Base-by-base conservation (phyloP, 495 filamentous ascomycete genomes). In the Sordaria brevicollis region DNA sequence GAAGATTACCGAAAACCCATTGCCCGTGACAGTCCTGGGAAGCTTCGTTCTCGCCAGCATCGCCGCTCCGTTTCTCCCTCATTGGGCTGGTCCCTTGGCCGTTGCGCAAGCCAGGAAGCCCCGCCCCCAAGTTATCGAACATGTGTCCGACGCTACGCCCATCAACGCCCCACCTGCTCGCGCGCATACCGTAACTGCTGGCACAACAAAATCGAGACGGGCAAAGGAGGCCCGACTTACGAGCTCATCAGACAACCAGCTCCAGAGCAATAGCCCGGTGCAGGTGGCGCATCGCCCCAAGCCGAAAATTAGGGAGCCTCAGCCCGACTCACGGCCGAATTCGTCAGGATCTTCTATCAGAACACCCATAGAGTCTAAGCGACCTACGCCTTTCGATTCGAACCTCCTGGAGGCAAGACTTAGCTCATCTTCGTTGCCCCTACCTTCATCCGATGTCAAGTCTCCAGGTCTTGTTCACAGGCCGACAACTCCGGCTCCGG, bases 101-200 rank as follows among this genome's bases (percentile, higher is more conserved):
- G 84, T 92, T 72, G 89, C 90, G 13, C 90, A 93, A 76, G 89
- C 90, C 25, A 82, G 90, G 41, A 90, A 89, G 76, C 88, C 89
- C 29, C 84, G 88, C 69, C 84, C 86, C 2, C 75, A 78, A 25
- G 81, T 83, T 68, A 62, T 62, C 25, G 49, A 62, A 62, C 49
- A 7, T 62, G 49, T 62, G 49, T 62, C 25, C 13, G 49, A 62
- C 25, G 84, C 89, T 71, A 81, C 81, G 21, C 85, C 89, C 68
- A 81, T 85, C 35, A 86, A 91, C 65, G 71, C 74, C 71, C 75
- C 77, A 78, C 80, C 90, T 10, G 75, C 81, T 62, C 80, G 90
- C 69, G 90, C 90, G 73, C 85, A 91, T 65, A 93, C 90, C 10
- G 83, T 90, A 8, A 81, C 77, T 25, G 78, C 82, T 0, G 82